Conservation (phyloP, 1,284 basidiomycete genomes). For the Sphaerobolus stellatus region DNA sequence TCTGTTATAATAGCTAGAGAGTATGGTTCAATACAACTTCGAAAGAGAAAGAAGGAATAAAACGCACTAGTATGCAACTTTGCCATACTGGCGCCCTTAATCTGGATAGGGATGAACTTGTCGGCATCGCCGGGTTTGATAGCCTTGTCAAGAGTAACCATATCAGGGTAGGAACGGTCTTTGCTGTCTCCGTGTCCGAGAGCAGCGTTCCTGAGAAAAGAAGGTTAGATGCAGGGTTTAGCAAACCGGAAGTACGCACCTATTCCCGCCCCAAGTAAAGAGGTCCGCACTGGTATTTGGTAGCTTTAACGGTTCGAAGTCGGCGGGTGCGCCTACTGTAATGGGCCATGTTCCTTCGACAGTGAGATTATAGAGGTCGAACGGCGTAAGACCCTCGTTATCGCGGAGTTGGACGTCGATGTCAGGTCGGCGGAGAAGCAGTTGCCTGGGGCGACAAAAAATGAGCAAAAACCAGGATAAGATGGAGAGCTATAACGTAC, state of each 20-base stretch:
- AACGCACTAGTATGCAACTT: constrained; percentile 69
- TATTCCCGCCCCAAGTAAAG: constrained; percentile 91
- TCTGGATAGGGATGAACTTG: constrained; percentile 59
- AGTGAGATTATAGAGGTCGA: constrained; percentile 93
- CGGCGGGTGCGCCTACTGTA: not conserved
- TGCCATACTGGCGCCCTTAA: constrained; percentile 74
- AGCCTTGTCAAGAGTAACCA: constrained; percentile 52
- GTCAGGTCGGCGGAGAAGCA: constrained; percentile 75
- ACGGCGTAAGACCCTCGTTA: constrained; percentile 87
- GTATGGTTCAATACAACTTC: constrained; percentile 3
- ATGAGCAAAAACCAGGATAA: not conserved
- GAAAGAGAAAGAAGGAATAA: not conserved
- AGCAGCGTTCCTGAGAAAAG: constrained; percentile 64
- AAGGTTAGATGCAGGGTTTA: not conserved
- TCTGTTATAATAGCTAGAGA: constrained; percentile 66
- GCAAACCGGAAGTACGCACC: constrained; percentile 38
- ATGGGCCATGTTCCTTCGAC: constrained; percentile 69
- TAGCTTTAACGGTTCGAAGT: constrained; percentile 33
- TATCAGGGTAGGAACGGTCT: constrained; percentile 81
- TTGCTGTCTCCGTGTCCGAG: constrained; percentile 82
- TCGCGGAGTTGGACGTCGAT: constrained; percentile 81
- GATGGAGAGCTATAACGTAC: constrained; percentile 36
- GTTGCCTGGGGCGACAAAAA: constrained; percentile 43
- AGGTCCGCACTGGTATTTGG: constrained; percentile 70
- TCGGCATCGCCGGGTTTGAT: constrained; percentile 16